Evolutionary conservation across 164 flowering plant genomes (phyloP).

Genomic region (Tinospora cordifolia): DNA sequence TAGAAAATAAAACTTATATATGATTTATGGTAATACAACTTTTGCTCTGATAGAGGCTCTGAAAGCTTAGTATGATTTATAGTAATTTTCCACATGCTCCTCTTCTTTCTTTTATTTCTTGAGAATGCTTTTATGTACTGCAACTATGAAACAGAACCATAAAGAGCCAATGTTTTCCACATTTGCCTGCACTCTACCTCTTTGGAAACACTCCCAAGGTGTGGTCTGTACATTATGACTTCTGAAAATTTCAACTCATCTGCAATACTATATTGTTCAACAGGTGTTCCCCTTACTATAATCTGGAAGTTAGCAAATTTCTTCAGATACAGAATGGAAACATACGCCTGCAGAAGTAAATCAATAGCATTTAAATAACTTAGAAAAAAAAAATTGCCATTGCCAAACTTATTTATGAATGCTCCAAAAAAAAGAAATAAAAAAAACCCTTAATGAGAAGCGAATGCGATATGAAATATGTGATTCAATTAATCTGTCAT

Average conservation of each 20-base stretch:
- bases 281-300: slow-evolving; percentile 71
- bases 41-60: neutral
- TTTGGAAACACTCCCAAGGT: slow-evolving; percentile 31
- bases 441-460: slow-evolving; percentile 65
- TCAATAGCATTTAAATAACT: neutral
- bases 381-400: neutral
- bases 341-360: slow-evolving; percentile 58
- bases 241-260: slow-evolving; percentile 50
- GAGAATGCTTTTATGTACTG: neutral
- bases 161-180: neutral
- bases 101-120: neutral
- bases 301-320: slow-evolving; percentile 61
- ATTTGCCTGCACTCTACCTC: slow-evolving; percentile 38
- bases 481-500: slow-evolving; percentile 33
- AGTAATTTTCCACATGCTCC: too few relatives aligned
- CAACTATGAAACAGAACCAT: neutral
- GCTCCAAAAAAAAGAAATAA: neutral
- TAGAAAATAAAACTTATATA: neutral
- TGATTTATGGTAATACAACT: neutral
- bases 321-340: slow-evolving; percentile 70
- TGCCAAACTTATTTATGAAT: neutral
- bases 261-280: slow-evolving; percentile 58
- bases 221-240: slow-evolving; percentile 61
- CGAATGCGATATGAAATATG: slow-evolving; percentile 73
- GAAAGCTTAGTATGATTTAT: neutral